Base-by-base conservation (phyloP, 2,329 filamentous ascomycete genomes). In the Fusarium mexicanum region DNA sequence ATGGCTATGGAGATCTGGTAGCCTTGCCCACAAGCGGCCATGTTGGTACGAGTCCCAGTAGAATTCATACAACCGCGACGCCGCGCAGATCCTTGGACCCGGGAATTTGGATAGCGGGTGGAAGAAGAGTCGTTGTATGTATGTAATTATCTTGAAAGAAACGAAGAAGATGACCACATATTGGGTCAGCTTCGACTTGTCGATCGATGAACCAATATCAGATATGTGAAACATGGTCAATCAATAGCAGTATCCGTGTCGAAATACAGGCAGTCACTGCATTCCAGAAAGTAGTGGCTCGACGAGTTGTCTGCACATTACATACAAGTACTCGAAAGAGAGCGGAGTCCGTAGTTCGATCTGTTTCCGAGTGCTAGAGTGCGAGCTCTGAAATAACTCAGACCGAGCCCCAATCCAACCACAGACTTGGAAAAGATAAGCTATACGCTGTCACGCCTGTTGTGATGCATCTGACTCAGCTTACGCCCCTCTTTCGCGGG, bases 41-140 rank as follows among this genome's bases (percentile, higher is more conserved):
- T 61, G 58, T 31, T 54, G 46, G 24, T 33, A 40, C 22, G 58
- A 61, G n/a, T 61, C 58, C 58, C 58, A 61, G 13, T 61, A 61
- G n/a, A 61, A 54, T 31, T 61, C 46, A 41, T 61, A 41, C 13
- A 41, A 14, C 33, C 58, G 38, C 11, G 58, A 61, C 8, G 37
- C 58, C 6, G 46, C 58, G 7, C 58, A 61, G 37, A 61, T 41
- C 18, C n/a, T 61, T 22, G 58, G 58, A 3, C 58, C 58, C 4
- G 58, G 58, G 14, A 61, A 61, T 16, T n/a, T 53, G 4, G 58
- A 54, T 5, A 61, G 37, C 3, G 46, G 58, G 4, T 61, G 58
- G n/a, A 61, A 61, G 14, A 41, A 61, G 13, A 54, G 35, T 10
- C 58, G 26, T 5, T 61, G 58, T 17, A 61, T 3, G 6, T 55